Evolutionary conservation across 2,329 filamentous ascomycete genomes (phyloP).

Genomic region (Paraphoma sp.): DNA sequence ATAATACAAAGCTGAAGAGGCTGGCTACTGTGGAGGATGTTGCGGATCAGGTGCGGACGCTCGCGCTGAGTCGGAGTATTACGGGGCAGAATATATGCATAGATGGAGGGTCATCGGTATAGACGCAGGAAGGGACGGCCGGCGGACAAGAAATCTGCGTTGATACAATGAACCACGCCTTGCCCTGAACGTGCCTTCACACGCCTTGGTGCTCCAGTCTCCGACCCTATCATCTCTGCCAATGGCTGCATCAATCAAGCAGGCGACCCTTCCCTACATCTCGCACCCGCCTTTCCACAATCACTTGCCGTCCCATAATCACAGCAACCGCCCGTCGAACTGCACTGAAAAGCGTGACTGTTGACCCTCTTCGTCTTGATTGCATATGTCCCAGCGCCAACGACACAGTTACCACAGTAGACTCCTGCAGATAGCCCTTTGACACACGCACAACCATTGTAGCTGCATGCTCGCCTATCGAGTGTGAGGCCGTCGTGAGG

Average conservation of each 20-base stretch:
- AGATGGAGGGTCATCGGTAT: slow-evolving; percentile 44
- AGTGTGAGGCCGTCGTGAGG: not conserved
- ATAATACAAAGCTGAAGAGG: slow-evolving; percentile 56
- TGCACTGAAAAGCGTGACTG: slow-evolving; percentile 8
- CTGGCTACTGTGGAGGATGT: slow-evolving; percentile 61
- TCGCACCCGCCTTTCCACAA: slow-evolving; percentile 6
- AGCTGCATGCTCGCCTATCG: not conserved
- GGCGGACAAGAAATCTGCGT: no score
- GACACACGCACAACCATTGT: slow-evolving; percentile 11
- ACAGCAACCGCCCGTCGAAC: slow-evolving; percentile 5
- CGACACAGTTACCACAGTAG: slow-evolving; percentile 11
- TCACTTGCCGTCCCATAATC: slow-evolving; percentile 10
- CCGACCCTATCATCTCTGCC: no score
- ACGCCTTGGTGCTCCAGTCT: no score
- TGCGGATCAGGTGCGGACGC: slow-evolving; percentile 43
- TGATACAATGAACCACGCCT: not conserved
- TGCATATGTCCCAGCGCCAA: slow-evolving; percentile 11
- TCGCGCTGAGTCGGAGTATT: slow-evolving; percentile 44
- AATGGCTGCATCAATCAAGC: not conserved
- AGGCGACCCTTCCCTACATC: slow-evolving; percentile 6
- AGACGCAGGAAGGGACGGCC: no score
- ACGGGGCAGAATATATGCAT: slow-evolving; percentile 48
- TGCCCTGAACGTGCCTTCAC: not conserved
- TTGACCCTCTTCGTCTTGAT: slow-evolving; percentile 8
- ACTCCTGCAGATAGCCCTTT: slow-evolving; percentile 6